These are phyloP conservation scores for Corynascus novoguineensis DNA, from an alignment of 495 filamentous ascomycete genomes.

Conservation along the genomic window DNA sequence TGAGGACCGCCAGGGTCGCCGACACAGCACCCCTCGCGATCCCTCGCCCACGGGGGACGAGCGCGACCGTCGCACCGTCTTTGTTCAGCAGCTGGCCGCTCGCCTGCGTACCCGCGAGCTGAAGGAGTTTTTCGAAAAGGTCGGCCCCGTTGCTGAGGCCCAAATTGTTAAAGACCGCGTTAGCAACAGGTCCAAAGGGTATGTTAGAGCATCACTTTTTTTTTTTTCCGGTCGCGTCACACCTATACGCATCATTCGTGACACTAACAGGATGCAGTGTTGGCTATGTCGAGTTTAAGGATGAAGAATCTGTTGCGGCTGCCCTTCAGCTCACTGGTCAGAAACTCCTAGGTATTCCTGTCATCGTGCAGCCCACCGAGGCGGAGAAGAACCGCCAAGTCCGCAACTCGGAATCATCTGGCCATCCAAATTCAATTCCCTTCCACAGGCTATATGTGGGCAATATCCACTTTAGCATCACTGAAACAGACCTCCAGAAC, in stretches of 20 bases:
- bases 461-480: constrained; percentile 99
- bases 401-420: constrained; percentile 68
- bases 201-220: constrained; percentile 33
- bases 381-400: constrained; percentile 99
- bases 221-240: neutral
- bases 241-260: no score
- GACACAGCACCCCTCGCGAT: constrained; percentile 42
- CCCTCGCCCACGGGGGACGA: constrained; percentile 15
- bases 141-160: constrained; percentile 92
- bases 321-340: constrained; percentile 99
- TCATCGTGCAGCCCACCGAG: constrained; percentile 97
- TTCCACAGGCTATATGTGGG: constrained; percentile 99
- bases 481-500: constrained; percentile 90
- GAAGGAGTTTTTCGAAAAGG: constrained; percentile 92
- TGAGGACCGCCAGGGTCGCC: constrained; percentile 44
- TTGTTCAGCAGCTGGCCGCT: constrained; percentile 94
- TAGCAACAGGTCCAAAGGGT: constrained; percentile 97
- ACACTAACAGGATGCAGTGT: constrained; percentile 59
- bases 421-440: constrained; percentile 66
- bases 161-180: constrained; percentile 99
- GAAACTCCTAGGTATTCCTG: constrained; percentile 95
- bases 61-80: constrained; percentile 86
- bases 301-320: constrained; percentile 85
- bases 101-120: constrained; percentile 89
- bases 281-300: constrained; percentile 98